Base-by-base conservation (phyloP, 78 protist genomes). In the Dictyostelium purpureum region DNA sequence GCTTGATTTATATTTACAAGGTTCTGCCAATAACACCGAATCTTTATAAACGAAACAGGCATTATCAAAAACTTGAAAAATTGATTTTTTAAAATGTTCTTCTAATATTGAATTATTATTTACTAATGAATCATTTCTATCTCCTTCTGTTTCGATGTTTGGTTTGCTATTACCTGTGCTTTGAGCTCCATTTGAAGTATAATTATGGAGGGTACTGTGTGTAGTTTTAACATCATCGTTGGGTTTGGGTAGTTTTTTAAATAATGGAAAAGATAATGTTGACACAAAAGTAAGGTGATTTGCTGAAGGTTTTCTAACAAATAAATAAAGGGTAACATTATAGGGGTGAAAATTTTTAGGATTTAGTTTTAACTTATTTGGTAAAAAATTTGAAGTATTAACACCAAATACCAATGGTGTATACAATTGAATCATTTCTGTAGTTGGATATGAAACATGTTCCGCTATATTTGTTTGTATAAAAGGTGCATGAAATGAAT, bases 391-490 rank as follows among this genome's bases (percentile, higher is more conserved):
- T 2, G 69, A 43, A 33, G 70, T 80, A 19, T 82, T 70, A 11
- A 51, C 76, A 9, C 52, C 14, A 19, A 56, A 73, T 16, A 33
- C 78, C 38, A 85, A 18, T 31, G 92, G 92, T n/a, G 19, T 40
- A 61, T 85, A 85, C 0, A 63, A 10, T 47, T 56, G 42, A n/a
- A 85, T 52, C 31, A 61, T 38, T 52, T 70, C 77, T 45, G 35
- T 70, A 1, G 92, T 42, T 73, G 92, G 78, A 38, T 69, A 70
- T 12, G 90, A 18, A 7, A 85, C 67, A 43, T 59, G 57, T 10
- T 70, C 92, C 1, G 82, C 76, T 38, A n/a, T 42, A 40, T 40
- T 21, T 16, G 35, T 69, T 69, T 63, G 70, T 26, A 21, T 24
- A 40, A 69, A 69, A 40, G n/a, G 76, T 69, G n/a, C n/a, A 40